Base-by-base conservation (phyloP, 2,329 filamentous ascomycete genomes). In the Colletotrichum karsti region DNA sequence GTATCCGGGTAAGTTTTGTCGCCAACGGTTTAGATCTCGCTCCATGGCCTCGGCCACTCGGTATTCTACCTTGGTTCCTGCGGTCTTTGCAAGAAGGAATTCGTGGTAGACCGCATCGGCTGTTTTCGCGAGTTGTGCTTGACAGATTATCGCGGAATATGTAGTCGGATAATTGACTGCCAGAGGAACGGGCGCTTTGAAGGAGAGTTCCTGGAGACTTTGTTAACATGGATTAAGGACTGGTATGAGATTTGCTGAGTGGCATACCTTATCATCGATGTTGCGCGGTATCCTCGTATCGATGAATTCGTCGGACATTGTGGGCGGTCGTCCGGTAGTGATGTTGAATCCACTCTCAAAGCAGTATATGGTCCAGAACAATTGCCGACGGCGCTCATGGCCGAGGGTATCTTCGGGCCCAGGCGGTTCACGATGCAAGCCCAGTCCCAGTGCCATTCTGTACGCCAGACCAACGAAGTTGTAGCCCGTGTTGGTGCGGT, bases 401-500 rank as follows among this genome's bases (percentile, higher is more conserved):
- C 77, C 73, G 2, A 78, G 73, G 2, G 76, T 75, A 24, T 79
- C 76, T 28, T 74, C 74, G 62, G 72, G 74, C 3, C 74, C 75
- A 4, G 75, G 73, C 7, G 80, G 76, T 54, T 86, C 83, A n/a
- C 81, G 81, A 70, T 87, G 84, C 2, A 87, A 75, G 0, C 85
- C 85, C 7, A 87, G 71, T 0, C 84, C 83, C 44, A 87, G 77
- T 0, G 84, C 84, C 79, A 87, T 84, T 24, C 84, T 76, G 18
- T 82, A 78, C 0, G 85, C 84, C 18, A 86, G 77, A 0, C 84
- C 85, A n/a, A 85, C 78, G 57, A 84, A 84, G 69, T 85, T 86
- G 72, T 85, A 86, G 0, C 83, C 83, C 0, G 84, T 85, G 69
- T 87, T 87, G 4, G 84, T 84, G 13, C 83, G 77, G 63, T 87